Conservation (phyloP, 2,329 filamentous ascomycete genomes). For the Hypoxylon sp. region DNA sequence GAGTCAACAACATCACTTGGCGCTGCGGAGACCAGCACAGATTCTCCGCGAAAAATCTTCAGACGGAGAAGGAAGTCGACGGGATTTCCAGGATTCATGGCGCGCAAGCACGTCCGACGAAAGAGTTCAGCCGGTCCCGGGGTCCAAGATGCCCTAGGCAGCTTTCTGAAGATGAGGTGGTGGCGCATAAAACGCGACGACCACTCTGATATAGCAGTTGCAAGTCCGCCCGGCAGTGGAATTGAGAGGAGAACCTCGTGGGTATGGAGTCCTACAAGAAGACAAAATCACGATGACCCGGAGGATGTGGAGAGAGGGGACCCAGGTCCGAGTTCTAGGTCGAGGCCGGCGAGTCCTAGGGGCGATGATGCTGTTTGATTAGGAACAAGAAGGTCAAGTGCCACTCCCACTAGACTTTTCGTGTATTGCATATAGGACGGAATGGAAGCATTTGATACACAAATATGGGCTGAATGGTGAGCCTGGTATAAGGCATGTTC, state of each 20-base stretch:
- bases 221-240: slow-evolving; percentile 35
- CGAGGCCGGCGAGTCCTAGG: slow-evolving; percentile 29
- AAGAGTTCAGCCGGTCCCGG: slow-evolving; percentile 48
- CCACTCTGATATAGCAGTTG: slow-evolving; percentile 34
- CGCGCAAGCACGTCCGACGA: slow-evolving; percentile 54
- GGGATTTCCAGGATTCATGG: slow-evolving; percentile 68
- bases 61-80: slow-evolving; percentile 65
- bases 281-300: slow-evolving; percentile 11
- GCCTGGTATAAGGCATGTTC: slow-evolving; percentile 23
- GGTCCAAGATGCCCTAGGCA: slow-evolving; percentile 60
- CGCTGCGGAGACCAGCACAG: slow-evolving; percentile 33
- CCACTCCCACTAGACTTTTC: slow-evolving; percentile 9
- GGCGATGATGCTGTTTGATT: slow-evolving; percentile 42
- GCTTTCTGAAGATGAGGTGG: slow-evolving; percentile 65
- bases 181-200: slow-evolving; percentile 50
- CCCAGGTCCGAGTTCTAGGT: slow-evolving; percentile 5
- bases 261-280: slow-evolving; percentile 22
- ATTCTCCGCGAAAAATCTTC: slow-evolving; percentile 43
- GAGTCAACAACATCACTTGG: slow-evolving; percentile 42
- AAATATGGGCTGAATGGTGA: slow-evolving; percentile 37
- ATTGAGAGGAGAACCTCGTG: slow-evolving; percentile 34
- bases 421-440: slow-evolving; percentile 14
- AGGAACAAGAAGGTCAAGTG: slow-evolving; percentile 2
- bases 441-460: slow-evolving; percentile 21
- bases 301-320: slow-evolving; percentile 16